phyloP scores from a whole-genome alignment of 1,139 yeast genomes.

The Komagataea norvegica region DNA sequence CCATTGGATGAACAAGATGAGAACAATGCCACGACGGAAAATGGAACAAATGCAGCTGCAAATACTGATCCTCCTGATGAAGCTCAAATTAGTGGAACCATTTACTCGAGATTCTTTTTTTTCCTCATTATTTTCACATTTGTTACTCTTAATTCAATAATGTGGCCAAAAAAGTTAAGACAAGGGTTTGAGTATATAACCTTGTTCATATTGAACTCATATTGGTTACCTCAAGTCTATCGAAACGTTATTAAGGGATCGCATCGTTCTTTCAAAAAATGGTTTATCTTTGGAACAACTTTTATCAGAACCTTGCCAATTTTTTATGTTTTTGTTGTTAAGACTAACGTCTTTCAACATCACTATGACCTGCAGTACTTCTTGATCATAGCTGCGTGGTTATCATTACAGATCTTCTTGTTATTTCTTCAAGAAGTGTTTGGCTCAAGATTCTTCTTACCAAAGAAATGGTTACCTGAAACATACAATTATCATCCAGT shows the following conservation, averaged over 20 bases:
- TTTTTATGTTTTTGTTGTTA: constrained; percentile 49
- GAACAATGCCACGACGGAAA: constrained; percentile 1
- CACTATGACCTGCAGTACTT: constrained; percentile 49
- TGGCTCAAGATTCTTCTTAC: constrained; percentile 84
- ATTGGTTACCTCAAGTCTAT: constrained; percentile 89
- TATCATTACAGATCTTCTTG: constrained; percentile 47
- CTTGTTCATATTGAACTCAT: constrained; percentile 54
- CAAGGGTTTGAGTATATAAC: constrained; percentile 52
- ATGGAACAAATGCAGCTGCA: constrained; percentile 16
- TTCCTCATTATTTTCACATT: constrained; percentile 56
- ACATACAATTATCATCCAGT: constrained; percentile 80
- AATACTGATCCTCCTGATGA: constrained; percentile 40
- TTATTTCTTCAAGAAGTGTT: constrained; percentile 57
- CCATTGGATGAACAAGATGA: constrained; percentile 32
- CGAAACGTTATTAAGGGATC: constrained; percentile 73
- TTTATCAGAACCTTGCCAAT: constrained; percentile 61
- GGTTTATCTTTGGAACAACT: constrained; percentile 65
- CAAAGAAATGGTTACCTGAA: constrained; percentile 66
- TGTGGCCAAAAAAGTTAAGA: constrained; percentile 63
- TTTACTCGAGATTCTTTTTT: constrained; percentile 61
- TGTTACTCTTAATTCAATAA: constrained; percentile 49
- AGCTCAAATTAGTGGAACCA: constrained; percentile 51
- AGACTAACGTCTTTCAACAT: constrained; percentile 46
- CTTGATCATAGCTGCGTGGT: constrained; percentile 42
- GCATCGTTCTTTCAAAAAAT: constrained; percentile 62